phyloP scores from a whole-genome alignment of 75 land plant species.

The Azolla pinnata region DNA sequence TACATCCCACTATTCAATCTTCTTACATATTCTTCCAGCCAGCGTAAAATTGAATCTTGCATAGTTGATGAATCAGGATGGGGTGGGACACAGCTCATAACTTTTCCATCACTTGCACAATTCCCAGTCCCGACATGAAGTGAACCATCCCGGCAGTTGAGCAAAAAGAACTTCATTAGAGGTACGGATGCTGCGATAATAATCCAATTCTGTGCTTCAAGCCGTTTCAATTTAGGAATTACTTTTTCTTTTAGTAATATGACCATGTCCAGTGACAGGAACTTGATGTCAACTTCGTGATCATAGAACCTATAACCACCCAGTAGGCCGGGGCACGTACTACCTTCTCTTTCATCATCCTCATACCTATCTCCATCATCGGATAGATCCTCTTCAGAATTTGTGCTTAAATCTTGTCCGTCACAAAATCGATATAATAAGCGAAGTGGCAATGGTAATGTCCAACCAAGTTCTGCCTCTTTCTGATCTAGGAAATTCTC shows the following conservation, averaged over 20 bases:
- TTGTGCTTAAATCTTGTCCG: slow-evolving; percentile 41
- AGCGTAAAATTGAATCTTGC: slow-evolving; percentile 72
- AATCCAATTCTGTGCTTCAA: slow-evolving; percentile 25
- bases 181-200: slow-evolving; percentile 56
- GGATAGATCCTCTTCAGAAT: slow-evolving; percentile 5
- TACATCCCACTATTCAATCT: slow-evolving; percentile 49
- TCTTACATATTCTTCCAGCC: slow-evolving; percentile 79
- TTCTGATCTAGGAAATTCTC: slow-evolving; percentile 43
- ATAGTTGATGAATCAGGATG: not conserved
- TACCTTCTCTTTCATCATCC: not conserved
- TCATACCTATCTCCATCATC: not conserved
- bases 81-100: slow-evolving; percentile 76
- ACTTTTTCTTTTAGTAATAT: slow-evolving; percentile 30
- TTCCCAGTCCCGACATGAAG: slow-evolving; percentile 76
- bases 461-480: slow-evolving; percentile 42
- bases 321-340: slow-evolving; percentile 65
- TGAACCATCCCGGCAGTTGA: slow-evolving; percentile 62
- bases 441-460: slow-evolving; percentile 52
- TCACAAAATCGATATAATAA: slow-evolving; percentile 65
- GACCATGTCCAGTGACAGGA: slow-evolving; percentile 41
- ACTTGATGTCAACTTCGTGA: slow-evolving; percentile 56
- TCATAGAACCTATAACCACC: slow-evolving; percentile 78
- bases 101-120: slow-evolving; percentile 41
- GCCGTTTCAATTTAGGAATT: slow-evolving; percentile 1
- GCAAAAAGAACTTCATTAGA: slow-evolving; percentile 50